Conservation (phyloP, 1,284 basidiomycete genomes). For the Ceratorhiza oryzae-sativae region DNA sequence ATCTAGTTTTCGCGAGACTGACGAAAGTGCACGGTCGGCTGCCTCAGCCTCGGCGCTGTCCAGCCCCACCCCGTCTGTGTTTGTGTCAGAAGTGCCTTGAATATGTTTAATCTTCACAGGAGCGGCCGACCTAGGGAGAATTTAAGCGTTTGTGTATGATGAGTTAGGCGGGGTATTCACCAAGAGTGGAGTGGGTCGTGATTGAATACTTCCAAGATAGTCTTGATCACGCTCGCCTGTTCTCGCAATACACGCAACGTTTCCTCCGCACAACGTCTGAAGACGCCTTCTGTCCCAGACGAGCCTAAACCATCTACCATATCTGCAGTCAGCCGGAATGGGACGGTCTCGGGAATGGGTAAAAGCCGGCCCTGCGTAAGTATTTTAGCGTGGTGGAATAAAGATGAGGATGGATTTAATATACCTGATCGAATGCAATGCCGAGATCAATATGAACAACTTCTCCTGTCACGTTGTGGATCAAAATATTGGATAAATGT, state of each 20-base stretch:
- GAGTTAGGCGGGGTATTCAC: conserved; percentile 52
- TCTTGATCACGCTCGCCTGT: conserved; percentile 87
- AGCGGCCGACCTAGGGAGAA: conserved; percentile 79
- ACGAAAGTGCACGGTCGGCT: conserved; percentile 85
- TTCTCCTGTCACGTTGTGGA: conserved; percentile 86
- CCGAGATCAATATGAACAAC: conserved; percentile 95
- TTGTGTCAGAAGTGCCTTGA: conserved; percentile 44
- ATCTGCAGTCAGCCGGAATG: conserved; percentile 93
- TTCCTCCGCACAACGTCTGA: conserved; percentile 93
- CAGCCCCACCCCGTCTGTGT: conserved; percentile 64
- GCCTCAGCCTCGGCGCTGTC: conserved; percentile 78
- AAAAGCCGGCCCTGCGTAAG: conserved; percentile 80
- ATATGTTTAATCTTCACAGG: conserved; percentile 63
- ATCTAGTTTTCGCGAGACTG: conserved; percentile 83
- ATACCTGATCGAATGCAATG: conserved; percentile 93
- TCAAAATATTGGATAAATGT: conserved; percentile 90
- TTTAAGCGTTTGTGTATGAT: too few species aligned
- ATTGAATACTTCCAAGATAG: conserved; percentile 96
- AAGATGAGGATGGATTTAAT: conserved; percentile 42
- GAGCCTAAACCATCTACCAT: conserved; percentile 94
- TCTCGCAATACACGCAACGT: conserved; percentile 89
- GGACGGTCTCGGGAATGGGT: conserved; percentile 85
- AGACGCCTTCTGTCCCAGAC: conserved; percentile 91
- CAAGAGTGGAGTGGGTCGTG: conserved; percentile 95
- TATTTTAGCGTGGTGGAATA: neutral